Conservation (phyloP, 345 rosid species). For the Rhodamnia rubescens region DNA sequence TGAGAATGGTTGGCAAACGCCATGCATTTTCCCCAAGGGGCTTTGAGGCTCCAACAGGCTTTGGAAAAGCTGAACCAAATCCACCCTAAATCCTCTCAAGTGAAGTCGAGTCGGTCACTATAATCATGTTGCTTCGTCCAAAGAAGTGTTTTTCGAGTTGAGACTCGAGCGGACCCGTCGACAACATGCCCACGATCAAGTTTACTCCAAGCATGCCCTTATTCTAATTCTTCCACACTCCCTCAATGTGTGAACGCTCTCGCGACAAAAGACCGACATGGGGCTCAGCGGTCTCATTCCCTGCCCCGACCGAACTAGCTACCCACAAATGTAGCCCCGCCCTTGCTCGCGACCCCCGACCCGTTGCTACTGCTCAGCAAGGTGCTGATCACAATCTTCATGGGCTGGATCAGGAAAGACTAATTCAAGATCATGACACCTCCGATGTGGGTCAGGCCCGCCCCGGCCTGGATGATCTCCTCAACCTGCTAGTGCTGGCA, state of each 20-base stretch:
- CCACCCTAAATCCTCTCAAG: too few relatives aligned
- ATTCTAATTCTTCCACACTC: conserved; percentile 9
- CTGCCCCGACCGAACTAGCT: conserved; percentile 21
- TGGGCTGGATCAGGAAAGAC: conserved; percentile 75
- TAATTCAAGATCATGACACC: conserved; percentile 85
- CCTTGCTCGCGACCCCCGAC: conserved; percentile 14
- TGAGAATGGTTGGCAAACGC: too few relatives aligned
- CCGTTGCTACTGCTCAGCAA: conserved; percentile 62
- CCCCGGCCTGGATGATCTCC: conserved; percentile 67
- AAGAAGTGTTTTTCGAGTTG: too few relatives aligned
- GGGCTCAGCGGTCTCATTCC: conserved; percentile 26
- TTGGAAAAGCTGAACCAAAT: too few relatives aligned
- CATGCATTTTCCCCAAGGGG: too few relatives aligned
- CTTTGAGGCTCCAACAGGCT: too few relatives aligned
- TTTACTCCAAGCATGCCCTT: too few relatives aligned
- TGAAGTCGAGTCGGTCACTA: too few relatives aligned
- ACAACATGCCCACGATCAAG: too few relatives aligned
- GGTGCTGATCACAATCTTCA: conserved; percentile 70
- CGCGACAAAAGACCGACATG: conserved; percentile 28
- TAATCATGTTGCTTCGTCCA: too few relatives aligned
- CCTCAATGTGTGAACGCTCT: conserved; percentile 37
- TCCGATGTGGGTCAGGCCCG: conserved; percentile 70
- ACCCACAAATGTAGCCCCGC: conserved; percentile 20
- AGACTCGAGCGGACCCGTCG: too few relatives aligned
- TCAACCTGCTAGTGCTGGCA: conserved; percentile 57